Conservation (phyloP, 805 yeast species). For the Candida koratica region DNA sequence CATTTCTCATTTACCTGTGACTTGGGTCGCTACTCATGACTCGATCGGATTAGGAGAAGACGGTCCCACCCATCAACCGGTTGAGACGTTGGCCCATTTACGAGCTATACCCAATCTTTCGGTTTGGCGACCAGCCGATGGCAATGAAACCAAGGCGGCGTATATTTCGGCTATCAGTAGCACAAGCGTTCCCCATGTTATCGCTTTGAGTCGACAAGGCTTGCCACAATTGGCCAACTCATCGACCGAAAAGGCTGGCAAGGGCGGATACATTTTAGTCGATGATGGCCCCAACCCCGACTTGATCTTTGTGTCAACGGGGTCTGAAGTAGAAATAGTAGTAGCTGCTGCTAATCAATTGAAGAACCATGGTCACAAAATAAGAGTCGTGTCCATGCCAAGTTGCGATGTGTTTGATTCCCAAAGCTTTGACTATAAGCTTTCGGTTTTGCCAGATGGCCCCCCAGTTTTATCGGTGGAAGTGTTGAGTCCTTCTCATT, state of each 20-base stretch:
- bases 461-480: constrained; percentile 91
- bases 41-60: constrained; percentile 90
- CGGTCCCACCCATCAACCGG: constrained; percentile 93
- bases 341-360: constrained; percentile 80
- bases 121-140: constrained; percentile 93
- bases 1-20: constrained; percentile 74
- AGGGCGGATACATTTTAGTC: constrained; percentile 87
- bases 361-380: constrained; percentile 61
- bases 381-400: constrained; percentile 87
- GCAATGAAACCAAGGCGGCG: constrained; percentile 84
- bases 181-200: constrained; percentile 62
- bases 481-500: constrained; percentile 85
- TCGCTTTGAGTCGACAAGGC: constrained; percentile 82
- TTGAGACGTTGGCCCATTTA: constrained; percentile 80
- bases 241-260: constrained; percentile 80
- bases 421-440: constrained; percentile 75
- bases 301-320: constrained; percentile 79
- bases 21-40: constrained; percentile 88
- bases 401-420: constrained; percentile 85
- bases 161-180: constrained; percentile 62
- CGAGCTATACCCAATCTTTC: constrained; percentile 79
- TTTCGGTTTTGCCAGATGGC: constrained; percentile 90
- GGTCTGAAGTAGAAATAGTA: constrained; percentile 86
- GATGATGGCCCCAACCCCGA: constrained; percentile 51
- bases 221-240: constrained; percentile 93